Percentiles rank a stretch among this genome's conserved stretches.
Conservation (phyloP, 805 yeast genomes). For the Ogataea nonfermentans region DNA sequence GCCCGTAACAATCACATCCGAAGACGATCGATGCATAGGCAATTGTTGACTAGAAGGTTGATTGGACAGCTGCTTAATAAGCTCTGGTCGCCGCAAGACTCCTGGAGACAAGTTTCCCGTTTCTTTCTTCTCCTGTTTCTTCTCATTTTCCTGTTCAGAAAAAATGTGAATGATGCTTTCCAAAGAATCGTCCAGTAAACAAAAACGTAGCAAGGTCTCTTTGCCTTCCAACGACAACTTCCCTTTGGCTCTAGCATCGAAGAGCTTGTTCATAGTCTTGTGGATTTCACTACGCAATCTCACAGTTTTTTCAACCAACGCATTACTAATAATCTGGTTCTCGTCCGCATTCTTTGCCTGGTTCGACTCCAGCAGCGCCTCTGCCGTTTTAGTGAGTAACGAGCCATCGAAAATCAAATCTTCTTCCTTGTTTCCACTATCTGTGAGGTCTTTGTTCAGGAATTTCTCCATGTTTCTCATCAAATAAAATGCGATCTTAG, state of each 20-base stretch:
- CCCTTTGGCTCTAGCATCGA: constrained; percentile 45
- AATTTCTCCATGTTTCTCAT: constrained; percentile 56
- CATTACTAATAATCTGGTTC: constrained; percentile 46
- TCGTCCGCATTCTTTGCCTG: constrained; percentile 32
- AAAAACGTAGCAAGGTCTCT: constrained; percentile 51
- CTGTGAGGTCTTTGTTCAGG: constrained; percentile 34
- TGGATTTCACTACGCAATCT: constrained; percentile 52
- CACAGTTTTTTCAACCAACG: constrained; percentile 50
- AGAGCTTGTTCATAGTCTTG: constrained; percentile 48
- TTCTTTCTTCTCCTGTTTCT: constrained; percentile 1
- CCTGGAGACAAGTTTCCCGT: constrained; percentile 5
- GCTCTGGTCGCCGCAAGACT: constrained; percentile 22
- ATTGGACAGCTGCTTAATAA: constrained; percentile 29
- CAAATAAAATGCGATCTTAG: constrained; percentile 52
- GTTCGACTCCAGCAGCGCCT: constrained; percentile 50
- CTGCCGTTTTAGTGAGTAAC: constrained; percentile 70
- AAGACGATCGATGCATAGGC: constrained; percentile 47
- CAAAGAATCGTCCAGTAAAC: constrained; percentile 52
- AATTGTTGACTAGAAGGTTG: constrained; percentile 42
- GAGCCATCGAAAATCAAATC: constrained; percentile 78
- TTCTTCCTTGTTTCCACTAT: constrained; percentile 35
- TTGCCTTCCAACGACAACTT: constrained; percentile 52
- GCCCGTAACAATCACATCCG: constrained; percentile 51
- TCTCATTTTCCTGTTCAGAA: constrained; percentile 18
- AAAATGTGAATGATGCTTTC: constrained; percentile 52